Conservation (phyloP, 805 yeast genomes). For the Kodamaea neixiangensis region DNA sequence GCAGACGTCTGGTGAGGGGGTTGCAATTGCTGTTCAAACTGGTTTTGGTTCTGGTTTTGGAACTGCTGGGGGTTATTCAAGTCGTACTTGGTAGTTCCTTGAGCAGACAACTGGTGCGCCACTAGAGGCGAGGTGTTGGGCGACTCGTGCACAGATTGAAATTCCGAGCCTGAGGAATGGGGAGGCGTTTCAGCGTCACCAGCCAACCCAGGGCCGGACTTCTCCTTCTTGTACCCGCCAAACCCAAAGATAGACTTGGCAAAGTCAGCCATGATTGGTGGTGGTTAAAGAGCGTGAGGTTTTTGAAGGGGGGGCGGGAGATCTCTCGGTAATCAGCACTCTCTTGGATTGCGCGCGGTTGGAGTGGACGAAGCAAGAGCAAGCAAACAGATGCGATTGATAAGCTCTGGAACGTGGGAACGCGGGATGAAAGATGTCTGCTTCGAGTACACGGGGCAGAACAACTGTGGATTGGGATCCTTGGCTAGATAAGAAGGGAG, state of each 20-base stretch:
- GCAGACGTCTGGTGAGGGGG: slow-evolving; percentile 9
- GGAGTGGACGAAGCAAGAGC: not conserved
- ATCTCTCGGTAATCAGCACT: not conserved
- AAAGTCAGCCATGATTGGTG: slow-evolving; percentile 42
- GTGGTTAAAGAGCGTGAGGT: slow-evolving; percentile 1
- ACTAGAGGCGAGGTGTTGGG: slow-evolving; percentile 1
- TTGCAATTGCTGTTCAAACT: slow-evolving; percentile 4
- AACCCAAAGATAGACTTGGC: slow-evolving; percentile 48
- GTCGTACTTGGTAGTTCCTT: not conserved
- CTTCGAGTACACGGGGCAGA: not conserved
- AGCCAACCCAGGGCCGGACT: slow-evolving; percentile 20
- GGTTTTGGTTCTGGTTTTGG: slow-evolving; percentile 5
- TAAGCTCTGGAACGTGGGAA: not conserved
- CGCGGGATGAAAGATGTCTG: not conserved
- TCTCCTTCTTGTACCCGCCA: slow-evolving; percentile 31
- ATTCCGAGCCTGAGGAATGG: not conserved
- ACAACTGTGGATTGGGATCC: not conserved
- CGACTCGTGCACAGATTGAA: not conserved
- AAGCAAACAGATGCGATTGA: not conserved
- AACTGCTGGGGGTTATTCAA: not conserved
- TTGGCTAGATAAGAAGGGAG: slow-evolving; percentile 4
- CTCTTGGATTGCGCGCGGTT: not conserved
- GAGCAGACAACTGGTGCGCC: not conserved
- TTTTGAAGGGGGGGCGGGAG: not conserved
- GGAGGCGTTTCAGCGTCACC: slow-evolving; percentile 12